phyloP scores from a whole-genome alignment of 2,329 filamentous ascomycete species.

The Sarocladium oryzae region DNA sequence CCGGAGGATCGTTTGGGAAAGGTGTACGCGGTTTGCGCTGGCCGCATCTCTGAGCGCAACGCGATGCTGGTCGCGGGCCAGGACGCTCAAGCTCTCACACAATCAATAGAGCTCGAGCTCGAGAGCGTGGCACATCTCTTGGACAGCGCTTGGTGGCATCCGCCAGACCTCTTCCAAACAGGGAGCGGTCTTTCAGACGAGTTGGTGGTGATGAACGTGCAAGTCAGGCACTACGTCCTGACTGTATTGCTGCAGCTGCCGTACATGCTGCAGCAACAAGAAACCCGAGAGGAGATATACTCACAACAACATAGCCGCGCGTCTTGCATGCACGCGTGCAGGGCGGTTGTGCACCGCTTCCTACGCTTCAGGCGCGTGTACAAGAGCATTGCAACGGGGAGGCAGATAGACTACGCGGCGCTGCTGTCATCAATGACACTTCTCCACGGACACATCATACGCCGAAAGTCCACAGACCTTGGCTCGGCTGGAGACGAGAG shows the following conservation, averaged over 20 bases:
- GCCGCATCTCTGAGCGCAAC: constrained; percentile 43
- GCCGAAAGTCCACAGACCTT: neutral
- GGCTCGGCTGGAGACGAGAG: neutral
- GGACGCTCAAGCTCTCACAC: constrained; percentile 32
- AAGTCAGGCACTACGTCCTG: constrained; percentile 45
- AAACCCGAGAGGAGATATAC: constrained; percentile 27
- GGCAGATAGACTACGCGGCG: neutral
- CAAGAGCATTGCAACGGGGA: neutral
- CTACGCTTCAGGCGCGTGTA: constrained; percentile 32
- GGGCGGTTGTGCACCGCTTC: constrained; percentile 43
- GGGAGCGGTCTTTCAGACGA: constrained; percentile 13
- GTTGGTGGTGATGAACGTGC: constrained; percentile 32
- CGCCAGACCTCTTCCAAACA: constrained; percentile 8
- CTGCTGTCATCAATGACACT: neutral
- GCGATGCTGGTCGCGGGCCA: constrained; percentile 13
- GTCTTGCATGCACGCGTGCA: constrained; percentile 42
- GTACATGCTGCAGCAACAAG: constrained; percentile 40
- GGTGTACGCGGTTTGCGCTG: constrained; percentile 34
- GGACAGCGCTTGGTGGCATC: constrained; percentile 41
- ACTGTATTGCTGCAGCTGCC: constrained; percentile 48
- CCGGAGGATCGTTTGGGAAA: constrained; percentile 38
- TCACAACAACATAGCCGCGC: constrained; percentile 38
- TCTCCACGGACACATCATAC: neutral
- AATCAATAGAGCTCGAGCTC: constrained; percentile 42
- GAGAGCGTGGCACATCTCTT: constrained; percentile 34